Evolutionary conservation across 2,329 filamentous ascomycete species (phyloP).

Genomic region (Fusarium staphyleae): DNA sequence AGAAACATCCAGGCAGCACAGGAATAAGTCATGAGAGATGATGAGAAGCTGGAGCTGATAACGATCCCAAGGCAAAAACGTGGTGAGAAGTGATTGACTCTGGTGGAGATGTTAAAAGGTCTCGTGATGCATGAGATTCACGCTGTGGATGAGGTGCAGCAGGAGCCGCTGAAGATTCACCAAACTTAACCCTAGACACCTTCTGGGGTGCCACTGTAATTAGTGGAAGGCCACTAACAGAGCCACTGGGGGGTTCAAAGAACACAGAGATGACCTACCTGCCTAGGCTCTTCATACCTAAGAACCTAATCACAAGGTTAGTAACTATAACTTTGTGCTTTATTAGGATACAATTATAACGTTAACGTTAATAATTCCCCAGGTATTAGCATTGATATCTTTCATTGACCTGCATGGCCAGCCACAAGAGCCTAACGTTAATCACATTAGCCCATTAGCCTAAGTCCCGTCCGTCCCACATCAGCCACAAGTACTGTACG

Average conservation of each 20-base stretch:
- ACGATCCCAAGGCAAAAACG: not conserved
- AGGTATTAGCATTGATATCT: too few relatives aligned
- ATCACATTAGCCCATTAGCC: conserved; percentile 28
- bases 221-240: conserved; percentile 1
- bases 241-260: too few relatives aligned
- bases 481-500: conserved; percentile 34
- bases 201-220: too few relatives aligned
- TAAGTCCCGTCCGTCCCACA: conserved; percentile 15
- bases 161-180: conserved; percentile 24
- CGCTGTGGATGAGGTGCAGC: conserved; percentile 1
- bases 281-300: too few relatives aligned
- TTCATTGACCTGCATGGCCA: too few relatives aligned
- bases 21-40: not conserved
- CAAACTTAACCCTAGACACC: too few relatives aligned
- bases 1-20: conserved; percentile 5
- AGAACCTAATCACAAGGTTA: too few relatives aligned
- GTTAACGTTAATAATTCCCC: too few relatives aligned
- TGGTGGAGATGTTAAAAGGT: conserved; percentile 9
- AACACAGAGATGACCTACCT: too few relatives aligned
- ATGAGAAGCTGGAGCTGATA: not conserved
- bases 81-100: not conserved
- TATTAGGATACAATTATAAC: too few relatives aligned
- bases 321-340: too few relatives aligned
- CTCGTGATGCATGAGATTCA: conserved; percentile 18
- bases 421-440: conserved; percentile 13